Percentiles rank a stretch among this genome's conserved stretches.
Conservation (phyloP, 2,329 filamentous ascomycete species). For the Diaporthe sp. region DNA sequence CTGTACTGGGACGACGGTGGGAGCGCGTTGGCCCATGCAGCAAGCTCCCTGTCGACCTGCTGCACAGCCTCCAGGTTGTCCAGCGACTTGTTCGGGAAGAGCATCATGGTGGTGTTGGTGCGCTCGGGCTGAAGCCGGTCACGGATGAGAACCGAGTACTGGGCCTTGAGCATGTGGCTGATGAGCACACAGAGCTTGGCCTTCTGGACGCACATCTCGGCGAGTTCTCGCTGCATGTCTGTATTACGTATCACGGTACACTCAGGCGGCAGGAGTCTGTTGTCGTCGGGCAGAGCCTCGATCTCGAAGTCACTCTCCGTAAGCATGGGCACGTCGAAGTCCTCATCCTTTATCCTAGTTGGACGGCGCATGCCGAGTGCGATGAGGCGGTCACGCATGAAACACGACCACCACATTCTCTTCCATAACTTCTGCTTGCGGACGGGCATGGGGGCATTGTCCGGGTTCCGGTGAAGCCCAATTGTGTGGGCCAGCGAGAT, state of each 20-base stretch:
- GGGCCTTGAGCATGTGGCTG: constrained; percentile 88
- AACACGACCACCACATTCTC: constrained; percentile 97
- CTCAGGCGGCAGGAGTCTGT: constrained; percentile 76
- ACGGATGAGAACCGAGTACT: constrained; percentile 92
- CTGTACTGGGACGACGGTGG: constrained; percentile 80
- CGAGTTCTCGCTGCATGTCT: constrained; percentile 82
- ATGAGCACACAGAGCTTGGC: constrained; percentile 91
- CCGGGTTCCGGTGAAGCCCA: constrained; percentile 88
- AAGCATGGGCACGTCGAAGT: constrained; percentile 95
- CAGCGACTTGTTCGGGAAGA: constrained; percentile 89
- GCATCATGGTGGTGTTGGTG: constrained; percentile 85
- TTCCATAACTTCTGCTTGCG: constrained; percentile 89
- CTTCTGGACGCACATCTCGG: constrained; percentile 91
- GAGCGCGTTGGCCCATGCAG: constrained; percentile 81
- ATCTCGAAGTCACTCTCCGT: constrained; percentile 88
- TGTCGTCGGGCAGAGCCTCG: constrained; percentile 74
- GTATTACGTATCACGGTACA: constrained; percentile 80
- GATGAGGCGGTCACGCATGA: constrained; percentile 93
- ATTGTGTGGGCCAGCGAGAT: constrained; percentile 95
- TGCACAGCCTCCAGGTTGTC: constrained; percentile 86
- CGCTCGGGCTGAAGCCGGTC: constrained; percentile 84
- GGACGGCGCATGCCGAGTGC: constrained; percentile 94
- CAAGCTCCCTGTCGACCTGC: constrained; percentile 83
- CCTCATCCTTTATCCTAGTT: constrained; percentile 91
- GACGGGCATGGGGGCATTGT: constrained; percentile 79